Conservation (phyloP, 495 filamentous ascomycete genomes). For the Ascodesmis nigricans region DNA sequence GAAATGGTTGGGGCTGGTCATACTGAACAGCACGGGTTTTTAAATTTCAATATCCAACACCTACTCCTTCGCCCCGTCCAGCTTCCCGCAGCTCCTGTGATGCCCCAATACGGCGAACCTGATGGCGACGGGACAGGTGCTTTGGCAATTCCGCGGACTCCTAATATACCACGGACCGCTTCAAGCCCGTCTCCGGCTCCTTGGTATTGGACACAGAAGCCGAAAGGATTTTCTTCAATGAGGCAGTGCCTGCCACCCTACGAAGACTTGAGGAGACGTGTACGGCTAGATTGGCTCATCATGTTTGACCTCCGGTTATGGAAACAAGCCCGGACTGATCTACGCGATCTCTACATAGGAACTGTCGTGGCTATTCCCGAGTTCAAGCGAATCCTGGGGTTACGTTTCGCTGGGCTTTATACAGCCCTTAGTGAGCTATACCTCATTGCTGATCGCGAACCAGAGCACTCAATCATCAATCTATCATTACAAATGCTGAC, state of each 20-base stretch:
- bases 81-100: too few species aligned
- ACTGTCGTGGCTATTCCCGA: constrained; percentile 85
- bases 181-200: constrained; percentile 29
- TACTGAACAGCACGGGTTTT: too few species aligned
- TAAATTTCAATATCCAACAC: too few species aligned
- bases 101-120: too few species aligned
- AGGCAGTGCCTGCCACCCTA: constrained; percentile 39
- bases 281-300: constrained; percentile 85
- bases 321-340: constrained; percentile 79
- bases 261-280: constrained; percentile 68
- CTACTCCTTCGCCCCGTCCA: too few species aligned
- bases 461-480: constrained; percentile 96
- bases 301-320: constrained; percentile 91
- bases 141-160: constrained; percentile 16
- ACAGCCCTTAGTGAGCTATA: constrained; percentile 85
- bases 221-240: constrained; percentile 32
- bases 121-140: too few species aligned
- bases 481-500: constrained; percentile 90
- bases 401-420: constrained; percentile 83
- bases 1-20: constrained; percentile 27
- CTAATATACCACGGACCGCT: background rate
- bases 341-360: constrained; percentile 85
- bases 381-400: constrained; percentile 87
- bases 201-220: constrained; percentile 68
- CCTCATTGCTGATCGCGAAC: constrained; percentile 86